Percentiles rank a stretch among this genome's conserved stretches.
phyloP scores from a whole-genome alignment of 202 grass and related monocot species.

The Dendrocalamus latiflorus region DNA sequence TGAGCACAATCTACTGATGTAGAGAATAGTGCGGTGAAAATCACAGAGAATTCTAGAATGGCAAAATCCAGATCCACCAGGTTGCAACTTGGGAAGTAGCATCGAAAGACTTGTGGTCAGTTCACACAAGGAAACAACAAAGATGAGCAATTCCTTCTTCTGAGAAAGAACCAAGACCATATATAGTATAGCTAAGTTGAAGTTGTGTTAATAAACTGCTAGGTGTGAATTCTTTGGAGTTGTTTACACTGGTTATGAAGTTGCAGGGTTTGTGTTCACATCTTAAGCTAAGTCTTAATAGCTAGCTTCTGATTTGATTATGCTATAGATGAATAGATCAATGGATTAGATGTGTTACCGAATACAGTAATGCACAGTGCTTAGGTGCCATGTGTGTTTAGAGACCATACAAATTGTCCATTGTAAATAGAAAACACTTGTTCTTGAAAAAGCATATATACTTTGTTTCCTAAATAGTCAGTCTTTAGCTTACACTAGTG shows the following conservation, averaged over 20 bases:
- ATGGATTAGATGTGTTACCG: neutral
- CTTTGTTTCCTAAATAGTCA: neutral
- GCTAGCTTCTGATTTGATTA: neutral
- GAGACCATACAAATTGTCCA: conserved; percentile 9
- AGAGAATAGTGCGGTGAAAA: too few relatives aligned
- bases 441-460: neutral
- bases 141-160: neutral
- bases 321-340: neutral
- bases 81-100: conserved; percentile 1
- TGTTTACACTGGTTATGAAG: too few relatives aligned
- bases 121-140: conserved; percentile 5
- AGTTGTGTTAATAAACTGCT: neutral
- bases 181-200: neutral
- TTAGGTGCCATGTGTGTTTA: neutral
- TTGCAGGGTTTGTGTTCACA: neutral
- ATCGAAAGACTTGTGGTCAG: neutral
- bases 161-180: neutral
- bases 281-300: conserved; percentile 1
- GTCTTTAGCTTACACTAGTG: neutral
- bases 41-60: too few relatives aligned
- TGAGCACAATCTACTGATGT: too few relatives aligned
- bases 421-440: neutral
- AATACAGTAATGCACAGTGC: neutral
- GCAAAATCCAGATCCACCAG: too few relatives aligned
- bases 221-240: neutral